Evolutionary conservation across 352 stramenopile species (phyloP).

Genomic region (Phytophthora europaea): DNA sequence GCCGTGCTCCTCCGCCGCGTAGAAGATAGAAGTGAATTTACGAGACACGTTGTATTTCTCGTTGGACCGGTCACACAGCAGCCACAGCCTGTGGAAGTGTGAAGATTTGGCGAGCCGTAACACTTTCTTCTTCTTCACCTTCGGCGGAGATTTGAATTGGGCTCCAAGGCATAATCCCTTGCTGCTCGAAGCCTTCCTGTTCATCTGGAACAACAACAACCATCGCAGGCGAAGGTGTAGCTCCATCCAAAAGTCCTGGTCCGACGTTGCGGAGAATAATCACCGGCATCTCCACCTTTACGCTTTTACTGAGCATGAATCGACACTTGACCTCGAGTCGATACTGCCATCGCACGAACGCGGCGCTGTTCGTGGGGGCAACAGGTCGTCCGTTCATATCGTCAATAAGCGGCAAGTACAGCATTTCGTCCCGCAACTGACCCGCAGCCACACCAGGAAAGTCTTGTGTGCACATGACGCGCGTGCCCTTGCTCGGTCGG

Average conservation of each 20-base stretch:
- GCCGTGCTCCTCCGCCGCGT: neutral
- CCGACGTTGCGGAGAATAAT: constrained; percentile 38
- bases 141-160: constrained; percentile 6
- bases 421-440: constrained; percentile 35
- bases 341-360: constrained; percentile 45
- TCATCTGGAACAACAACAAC: constrained; percentile 28
- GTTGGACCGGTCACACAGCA: constrained; percentile 8
- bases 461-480: constrained; percentile 32
- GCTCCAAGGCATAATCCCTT: constrained; percentile 5
- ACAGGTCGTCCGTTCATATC: constrained; percentile 23
- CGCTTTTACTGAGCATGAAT: constrained; percentile 46
- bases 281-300: constrained; percentile 48
- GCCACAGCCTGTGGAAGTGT: constrained; percentile 23
- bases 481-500: constrained; percentile 28
- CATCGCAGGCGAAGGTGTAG: constrained; percentile 8
- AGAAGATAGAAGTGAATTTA: neutral
- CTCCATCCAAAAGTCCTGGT: constrained; percentile 2
- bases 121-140: neutral
- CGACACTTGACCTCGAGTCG: constrained; percentile 45
- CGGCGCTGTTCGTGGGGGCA: constrained; percentile 37
- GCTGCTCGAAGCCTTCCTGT: constrained; percentile 3
- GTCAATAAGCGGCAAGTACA: constrained; percentile 40
- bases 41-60: neutral
- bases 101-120: constrained; percentile 22
- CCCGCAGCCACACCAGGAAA: constrained; percentile 38